Percentiles rank a stretch among this genome's conserved stretches.
Conservation (phyloP, 2,329 filamentous ascomycete genomes). For the Colletotrichum sansevieriae region DNA sequence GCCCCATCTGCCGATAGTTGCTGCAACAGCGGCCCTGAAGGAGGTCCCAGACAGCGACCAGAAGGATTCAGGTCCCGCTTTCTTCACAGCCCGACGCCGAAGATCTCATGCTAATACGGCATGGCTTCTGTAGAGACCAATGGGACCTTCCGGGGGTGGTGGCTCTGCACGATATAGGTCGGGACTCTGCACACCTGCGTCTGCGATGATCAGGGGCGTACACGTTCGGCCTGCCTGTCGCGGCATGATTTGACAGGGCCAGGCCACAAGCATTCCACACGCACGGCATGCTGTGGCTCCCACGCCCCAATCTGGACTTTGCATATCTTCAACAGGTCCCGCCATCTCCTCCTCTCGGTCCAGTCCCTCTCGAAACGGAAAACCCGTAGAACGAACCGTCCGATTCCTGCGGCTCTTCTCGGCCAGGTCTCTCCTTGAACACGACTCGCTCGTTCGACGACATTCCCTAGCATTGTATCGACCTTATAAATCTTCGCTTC, state of each 20-base stretch:
- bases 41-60: background rate
- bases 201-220: constrained; percentile 24
- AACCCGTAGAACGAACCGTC: constrained; percentile 26
- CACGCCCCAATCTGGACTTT: constrained; percentile 1
- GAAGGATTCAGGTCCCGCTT: constrained; percentile 21
- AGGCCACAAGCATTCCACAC: constrained; percentile 2
- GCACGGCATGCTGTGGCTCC: background rate
- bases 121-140: constrained; percentile 7
- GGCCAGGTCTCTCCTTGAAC: constrained; percentile 14
- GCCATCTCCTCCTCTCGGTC: constrained; percentile 20
- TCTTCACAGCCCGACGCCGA: constrained; percentile 13
- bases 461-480: constrained; percentile 1
- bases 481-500: background rate
- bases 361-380: constrained; percentile 24
- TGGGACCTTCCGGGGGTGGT: constrained; percentile 14
- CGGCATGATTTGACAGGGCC: constrained; percentile 13
- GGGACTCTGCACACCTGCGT: background rate
- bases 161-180: constrained; percentile 20
- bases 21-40: constrained; percentile 7
- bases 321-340: constrained; percentile 35
- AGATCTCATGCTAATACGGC: constrained; percentile 27
- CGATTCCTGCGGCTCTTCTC: constrained; percentile 30
- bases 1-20: constrained; percentile 36
- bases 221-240: constrained; percentile 11
- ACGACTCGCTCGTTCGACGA: constrained; percentile 17